A percentile compares a stretch with the other conserved stretches of the same genome.
These are phyloP conservation scores for Falciphora oryzae DNA, from an alignment of 2,329 filamentous ascomycete genomes.

Conservation along the genomic window DNA sequence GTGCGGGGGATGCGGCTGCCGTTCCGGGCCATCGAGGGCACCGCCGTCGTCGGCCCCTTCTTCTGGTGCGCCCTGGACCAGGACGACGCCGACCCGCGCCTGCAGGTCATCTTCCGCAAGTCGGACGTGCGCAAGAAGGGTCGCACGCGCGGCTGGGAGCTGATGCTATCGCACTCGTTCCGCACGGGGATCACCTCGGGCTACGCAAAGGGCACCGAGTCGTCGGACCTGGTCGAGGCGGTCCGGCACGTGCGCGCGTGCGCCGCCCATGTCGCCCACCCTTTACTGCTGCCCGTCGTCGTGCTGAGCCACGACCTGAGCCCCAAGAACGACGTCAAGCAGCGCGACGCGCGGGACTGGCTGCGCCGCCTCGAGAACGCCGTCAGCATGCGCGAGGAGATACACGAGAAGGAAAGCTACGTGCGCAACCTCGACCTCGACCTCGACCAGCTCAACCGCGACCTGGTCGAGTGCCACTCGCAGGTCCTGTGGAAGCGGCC, in stretches of 20 bases:
- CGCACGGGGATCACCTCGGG: conserved; percentile 50
- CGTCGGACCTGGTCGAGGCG: conserved; percentile 45
- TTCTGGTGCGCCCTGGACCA: conserved; percentile 56
- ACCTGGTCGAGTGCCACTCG: conserved; percentile 56
- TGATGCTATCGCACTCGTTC: conserved; percentile 55
- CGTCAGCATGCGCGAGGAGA: conserved; percentile 54
- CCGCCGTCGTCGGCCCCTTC: conserved; percentile 54
- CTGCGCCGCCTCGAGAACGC: conserved; percentile 55
- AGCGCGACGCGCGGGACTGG: conserved; percentile 58
- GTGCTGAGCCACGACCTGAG: conserved; percentile 54
- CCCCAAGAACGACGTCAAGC: conserved; percentile 51
- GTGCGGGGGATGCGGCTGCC: conserved; percentile 48
- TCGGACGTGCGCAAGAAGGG: conserved; percentile 57
- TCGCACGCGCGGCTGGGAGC: conserved; percentile 57
- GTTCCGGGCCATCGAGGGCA: conserved; percentile 52
- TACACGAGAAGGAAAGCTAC: conserved; percentile 49
- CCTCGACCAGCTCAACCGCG: conserved; percentile 54
- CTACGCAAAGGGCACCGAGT: conserved; percentile 55
- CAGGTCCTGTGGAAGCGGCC: conserved; percentile 34
- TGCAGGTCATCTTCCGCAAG: conserved; percentile 54
- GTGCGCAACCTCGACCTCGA: conserved; percentile 45
- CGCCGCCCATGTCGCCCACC: conserved; percentile 46
- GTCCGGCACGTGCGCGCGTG: conserved; percentile 47
- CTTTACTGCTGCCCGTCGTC: conserved; percentile 52
- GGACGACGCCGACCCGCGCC: conserved; percentile 49